Conservation (phyloP, 495 filamentous ascomycete genomes). For the Xylaria palmicola region DNA sequence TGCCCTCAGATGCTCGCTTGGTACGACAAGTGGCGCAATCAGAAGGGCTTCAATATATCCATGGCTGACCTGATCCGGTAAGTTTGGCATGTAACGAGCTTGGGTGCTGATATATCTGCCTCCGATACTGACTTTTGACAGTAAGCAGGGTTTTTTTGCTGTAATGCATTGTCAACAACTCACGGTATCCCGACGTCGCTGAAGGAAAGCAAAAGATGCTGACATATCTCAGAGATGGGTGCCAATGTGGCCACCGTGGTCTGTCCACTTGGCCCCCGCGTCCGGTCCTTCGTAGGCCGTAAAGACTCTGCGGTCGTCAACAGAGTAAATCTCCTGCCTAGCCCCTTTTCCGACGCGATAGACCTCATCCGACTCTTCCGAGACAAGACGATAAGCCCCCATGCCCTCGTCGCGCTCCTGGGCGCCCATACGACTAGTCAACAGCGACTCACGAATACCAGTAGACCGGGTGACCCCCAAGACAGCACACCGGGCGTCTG, state of each 20-base stretch:
- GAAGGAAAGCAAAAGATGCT: not conserved
- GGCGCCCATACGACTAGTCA: slow-evolving; percentile 45
- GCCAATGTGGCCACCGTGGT: slow-evolving; percentile 30
- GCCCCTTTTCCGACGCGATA: slow-evolving; percentile 28
- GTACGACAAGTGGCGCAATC: slow-evolving; percentile 21
- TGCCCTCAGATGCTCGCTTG: slow-evolving; percentile 16
- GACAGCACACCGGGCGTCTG: slow-evolving; percentile 44
- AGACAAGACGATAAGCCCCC: slow-evolving; percentile 42
- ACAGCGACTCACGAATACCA: slow-evolving; percentile 36
- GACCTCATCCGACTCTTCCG: slow-evolving; percentile 39
- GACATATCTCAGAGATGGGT: slow-evolving; percentile 22
- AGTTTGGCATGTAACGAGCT: no score
- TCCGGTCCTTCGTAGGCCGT: slow-evolving; percentile 40
- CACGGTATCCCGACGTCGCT: no score
- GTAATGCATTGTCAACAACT: no score
- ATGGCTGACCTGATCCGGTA: slow-evolving; percentile 35
- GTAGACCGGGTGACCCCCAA: slow-evolving; percentile 32
- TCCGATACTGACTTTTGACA: not conserved
- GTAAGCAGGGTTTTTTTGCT: slow-evolving; percentile 2
- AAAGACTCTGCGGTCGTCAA: slow-evolving; percentile 32
- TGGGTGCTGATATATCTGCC: no score
- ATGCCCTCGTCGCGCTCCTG: slow-evolving; percentile 41
- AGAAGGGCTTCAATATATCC: slow-evolving; percentile 19
- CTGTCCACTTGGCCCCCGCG: slow-evolving; percentile 35
- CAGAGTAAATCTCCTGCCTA: slow-evolving; percentile 35